Percentiles rank a stretch among this genome's conserved stretches.
These are phyloP conservation scores for Periconia sp. DNA, from an alignment of 2,329 filamentous ascomycete species.

Conservation along the genomic window DNA sequence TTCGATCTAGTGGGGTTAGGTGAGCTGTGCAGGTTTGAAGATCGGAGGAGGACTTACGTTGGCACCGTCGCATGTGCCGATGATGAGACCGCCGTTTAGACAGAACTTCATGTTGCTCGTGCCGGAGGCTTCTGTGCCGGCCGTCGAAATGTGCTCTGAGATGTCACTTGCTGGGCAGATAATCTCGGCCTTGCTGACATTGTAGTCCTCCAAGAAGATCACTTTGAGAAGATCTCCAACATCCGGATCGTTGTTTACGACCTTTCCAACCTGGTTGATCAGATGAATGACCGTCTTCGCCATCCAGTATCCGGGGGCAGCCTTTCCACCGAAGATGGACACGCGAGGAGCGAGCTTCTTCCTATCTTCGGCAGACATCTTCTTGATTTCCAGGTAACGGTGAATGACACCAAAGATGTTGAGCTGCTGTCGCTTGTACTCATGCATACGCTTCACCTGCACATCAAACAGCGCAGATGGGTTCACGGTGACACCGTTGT, in stretches of 20 bases:
- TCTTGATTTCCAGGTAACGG: constrained; percentile 87
- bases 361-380: constrained; percentile 76
- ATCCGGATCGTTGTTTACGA: constrained; percentile 90
- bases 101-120: constrained; percentile 99
- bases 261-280: constrained; percentile 84
- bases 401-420: constrained; percentile 99
- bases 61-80: constrained; percentile 95
- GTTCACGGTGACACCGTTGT: constrained; percentile 79
- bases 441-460: constrained; percentile 98
- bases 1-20: constrained; percentile 66
- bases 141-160: constrained; percentile 97
- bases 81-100: constrained; percentile 93
- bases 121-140: constrained; percentile 84
- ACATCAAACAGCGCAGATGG: constrained; percentile 90
- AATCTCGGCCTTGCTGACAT: constrained; percentile 98
- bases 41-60: constrained; percentile 65
- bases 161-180: constrained; percentile 93
- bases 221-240: constrained; percentile 95
- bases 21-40: not conserved
- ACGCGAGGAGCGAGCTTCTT: constrained; percentile 88
- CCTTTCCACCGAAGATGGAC: constrained; percentile 96
- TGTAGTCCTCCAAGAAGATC: constrained; percentile 97
- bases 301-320: constrained; percentile 99
- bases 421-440: constrained; percentile 98
- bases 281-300: constrained; percentile 98